Evolutionary conservation across 352 stramenopile species (phyloP), one percentile per base, ranked within the genome.

Genomic region (Globisporangium mamillatum): DNA sequence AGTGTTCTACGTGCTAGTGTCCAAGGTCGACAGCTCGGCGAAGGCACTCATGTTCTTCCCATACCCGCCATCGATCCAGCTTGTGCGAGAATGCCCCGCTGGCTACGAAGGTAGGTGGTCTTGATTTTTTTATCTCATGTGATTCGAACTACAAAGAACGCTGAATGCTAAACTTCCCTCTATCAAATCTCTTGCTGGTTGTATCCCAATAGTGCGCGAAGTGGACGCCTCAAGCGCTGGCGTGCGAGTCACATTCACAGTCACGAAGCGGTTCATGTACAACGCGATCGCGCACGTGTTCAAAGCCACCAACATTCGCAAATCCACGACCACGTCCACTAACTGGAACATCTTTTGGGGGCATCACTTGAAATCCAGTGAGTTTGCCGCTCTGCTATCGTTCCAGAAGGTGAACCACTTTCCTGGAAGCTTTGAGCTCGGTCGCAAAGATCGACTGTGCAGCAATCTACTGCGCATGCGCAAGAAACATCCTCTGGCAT

Each of bases 261-360:
- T 76, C n/a, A 88, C 81, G 7, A 89, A 88, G 63, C 77, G 86
- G 1, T 93, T 87, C 71, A 85, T 92, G 76, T 93, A 91, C 68
- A 92, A 92, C 46, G 86, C 83, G 4, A 87, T 93, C 61, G 70
- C 76, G 7, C 78, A 91, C 24, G 73, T 77, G 1, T 82, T 93
- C 24, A 85, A 84, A 71, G 74, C 66, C 7, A 64, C 68, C 22
- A 54, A 63, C 60, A 63, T 75, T 24, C 67, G 44, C 64, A 70
- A 41, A 68, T 20, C 34, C 24, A 70, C 9, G 58, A 57, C 63
- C 61, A 75, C 41, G 10, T 25, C 60, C 2, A 64, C 70, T 0
- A 78, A 74, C 20, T 93, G 85, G 81, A 92, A 89, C 60, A 69
- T 92, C 22, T 92, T 89, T 38, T 93, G 86, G 86, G 85, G 86